These are phyloP conservation scores for Nitzschia palea DNA, from an alignment of 108 stramenopile genomes.

Conservation along the genomic window DNA sequence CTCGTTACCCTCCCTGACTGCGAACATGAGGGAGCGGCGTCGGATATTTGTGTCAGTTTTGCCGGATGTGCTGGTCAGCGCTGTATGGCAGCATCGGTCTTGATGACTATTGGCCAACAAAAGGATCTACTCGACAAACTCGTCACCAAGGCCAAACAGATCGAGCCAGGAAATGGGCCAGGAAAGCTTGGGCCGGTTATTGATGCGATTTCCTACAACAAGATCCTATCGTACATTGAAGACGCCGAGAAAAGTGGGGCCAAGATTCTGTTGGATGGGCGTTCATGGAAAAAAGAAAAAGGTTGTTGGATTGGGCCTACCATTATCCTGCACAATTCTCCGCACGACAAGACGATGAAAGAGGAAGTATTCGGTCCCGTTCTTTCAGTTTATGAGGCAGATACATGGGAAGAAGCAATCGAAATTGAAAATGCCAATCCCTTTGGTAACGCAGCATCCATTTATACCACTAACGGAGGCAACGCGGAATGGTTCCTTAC, in stretches of 20 bases:
- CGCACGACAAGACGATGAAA: constrained; percentile 68
- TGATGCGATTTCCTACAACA: constrained; percentile 68
- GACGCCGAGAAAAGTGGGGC: constrained; percentile 79
- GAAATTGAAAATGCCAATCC: constrained; percentile 93
- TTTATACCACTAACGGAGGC: constrained; percentile 92
- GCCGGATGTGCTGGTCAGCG: constrained; percentile 91
- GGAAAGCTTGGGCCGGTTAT: constrained; percentile 93
- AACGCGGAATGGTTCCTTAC: constrained; percentile 91
- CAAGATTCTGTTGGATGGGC: constrained; percentile 89
- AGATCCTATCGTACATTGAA: constrained; percentile 84
- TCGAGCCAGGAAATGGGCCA: constrained; percentile 78
- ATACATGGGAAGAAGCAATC: constrained; percentile 90
- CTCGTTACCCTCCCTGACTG: constrained; percentile 92
- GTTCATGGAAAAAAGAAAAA: constrained; percentile 61
- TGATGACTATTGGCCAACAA: constrained; percentile 77
- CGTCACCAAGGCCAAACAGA: constrained; percentile 66
- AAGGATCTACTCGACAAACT: constrained; percentile 60
- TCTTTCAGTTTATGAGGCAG: constrained; percentile 73
- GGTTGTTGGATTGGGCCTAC: constrained; percentile 93
- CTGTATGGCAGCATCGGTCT: constrained; percentile 95
- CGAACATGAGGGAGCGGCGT: constrained; percentile 77
- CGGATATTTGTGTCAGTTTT: constrained; percentile 90
- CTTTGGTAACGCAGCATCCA: constrained; percentile 94
- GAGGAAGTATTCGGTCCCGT: constrained; percentile 97
- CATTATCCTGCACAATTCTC: constrained; percentile 71